These are phyloP conservation scores for Cryptosporidium xiaoi DNA, from an alignment of 169 alveolate genomes.

Conservation along the genomic window DNA sequence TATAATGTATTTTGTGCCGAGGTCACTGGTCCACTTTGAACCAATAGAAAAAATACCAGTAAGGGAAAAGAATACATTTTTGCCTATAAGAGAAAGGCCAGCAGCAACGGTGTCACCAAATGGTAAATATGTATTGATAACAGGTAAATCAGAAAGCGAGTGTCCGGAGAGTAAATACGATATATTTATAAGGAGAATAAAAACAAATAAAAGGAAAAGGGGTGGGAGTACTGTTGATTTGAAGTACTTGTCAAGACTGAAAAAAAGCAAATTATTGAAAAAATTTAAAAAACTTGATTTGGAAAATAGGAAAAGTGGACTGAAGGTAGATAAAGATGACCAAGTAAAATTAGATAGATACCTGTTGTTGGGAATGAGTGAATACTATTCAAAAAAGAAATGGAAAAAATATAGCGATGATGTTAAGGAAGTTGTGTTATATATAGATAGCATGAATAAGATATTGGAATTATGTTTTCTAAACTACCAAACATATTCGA, in stretches of 20 bases:
- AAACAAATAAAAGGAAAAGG: not conserved
- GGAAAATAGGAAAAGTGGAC: constrained; percentile 37
- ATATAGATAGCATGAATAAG: constrained; percentile 60
- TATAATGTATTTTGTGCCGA: constrained; percentile 33
- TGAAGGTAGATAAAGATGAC: constrained; percentile 41
- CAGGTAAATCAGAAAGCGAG: constrained; percentile 26
- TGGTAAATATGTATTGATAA: constrained; percentile 47
- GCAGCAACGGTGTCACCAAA: constrained; percentile 71
- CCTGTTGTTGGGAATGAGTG: constrained; percentile 53
- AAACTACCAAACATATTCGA: constrained; percentile 32
- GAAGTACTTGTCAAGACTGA: constrained; percentile 18
- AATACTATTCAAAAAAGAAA: constrained; percentile 28
- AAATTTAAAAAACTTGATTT: constrained; percentile 49
- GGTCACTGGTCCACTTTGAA: constrained; percentile 63
- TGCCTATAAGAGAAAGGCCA: constrained; percentile 53
- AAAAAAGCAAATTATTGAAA: constrained; percentile 8
- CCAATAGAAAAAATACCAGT: constrained; percentile 14
- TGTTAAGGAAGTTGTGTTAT: constrained; percentile 48
- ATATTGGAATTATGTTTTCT: constrained; percentile 31
- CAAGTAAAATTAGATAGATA: constrained; percentile 50
- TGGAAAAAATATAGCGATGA: constrained; percentile 50
- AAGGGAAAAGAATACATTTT: constrained; percentile 42
- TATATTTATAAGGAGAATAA: constrained; percentile 35
- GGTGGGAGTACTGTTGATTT: not conserved
- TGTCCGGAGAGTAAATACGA: constrained; percentile 66